Evolutionary conservation across 176 grass and related monocot genomes (phyloP).

Genomic region (Lolium perenne): DNA sequence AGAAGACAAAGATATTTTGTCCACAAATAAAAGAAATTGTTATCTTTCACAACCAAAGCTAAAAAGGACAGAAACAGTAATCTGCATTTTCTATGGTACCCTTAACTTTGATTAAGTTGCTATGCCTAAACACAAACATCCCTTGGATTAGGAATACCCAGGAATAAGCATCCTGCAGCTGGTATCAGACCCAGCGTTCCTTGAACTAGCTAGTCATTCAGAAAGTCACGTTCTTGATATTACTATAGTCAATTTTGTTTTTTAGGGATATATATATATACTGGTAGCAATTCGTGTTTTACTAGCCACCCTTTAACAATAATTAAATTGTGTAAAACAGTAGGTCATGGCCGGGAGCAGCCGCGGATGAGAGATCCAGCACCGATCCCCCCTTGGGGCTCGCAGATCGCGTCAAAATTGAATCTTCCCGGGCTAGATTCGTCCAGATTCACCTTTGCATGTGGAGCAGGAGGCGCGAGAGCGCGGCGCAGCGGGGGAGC

Average conservation of each 20-base stretch:
- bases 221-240: constrained; percentile 1
- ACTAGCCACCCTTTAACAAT: neutral
- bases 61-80: neutral
- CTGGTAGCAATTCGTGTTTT: neutral
- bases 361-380: constrained; percentile 4
- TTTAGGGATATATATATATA: neutral
- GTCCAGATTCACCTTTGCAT: constrained; percentile 84
- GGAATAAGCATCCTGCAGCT: neutral
- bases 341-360: neutral
- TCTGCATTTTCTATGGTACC: neutral
- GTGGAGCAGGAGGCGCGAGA: constrained; percentile 58
- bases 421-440: neutral
- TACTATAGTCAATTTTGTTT: neutral
- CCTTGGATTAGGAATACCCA: neutral
- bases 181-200: neutral
- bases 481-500: constrained; percentile 64
- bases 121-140: neutral
- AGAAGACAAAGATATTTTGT: neutral
- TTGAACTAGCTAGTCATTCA: neutral
- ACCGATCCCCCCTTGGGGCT: constrained; percentile 11
- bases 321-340: neutral
- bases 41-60: neutral
- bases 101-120: neutral
- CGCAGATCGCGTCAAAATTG: constrained; percentile 31
- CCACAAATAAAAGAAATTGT: neutral